A percentile compares a stretch with the other conserved stretches of the same genome.
Conservation (phyloP, 2,329 filamentous ascomycete genomes). For the Colletotrichum falcatum region DNA sequence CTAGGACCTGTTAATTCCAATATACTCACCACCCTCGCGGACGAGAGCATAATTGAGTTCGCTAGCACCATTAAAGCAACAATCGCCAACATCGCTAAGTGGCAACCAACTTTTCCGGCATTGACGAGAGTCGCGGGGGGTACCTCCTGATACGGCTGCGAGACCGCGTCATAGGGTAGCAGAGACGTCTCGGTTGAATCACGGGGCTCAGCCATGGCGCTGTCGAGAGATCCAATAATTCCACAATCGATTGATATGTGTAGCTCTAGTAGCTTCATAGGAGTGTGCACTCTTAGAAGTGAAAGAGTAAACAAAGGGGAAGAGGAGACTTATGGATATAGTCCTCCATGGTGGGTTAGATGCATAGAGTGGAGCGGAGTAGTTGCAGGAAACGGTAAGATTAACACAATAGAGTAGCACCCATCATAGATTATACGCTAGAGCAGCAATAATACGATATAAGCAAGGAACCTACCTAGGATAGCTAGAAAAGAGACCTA, state of each 20-base stretch:
- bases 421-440: neutral
- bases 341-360: neutral
- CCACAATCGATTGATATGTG: neutral
- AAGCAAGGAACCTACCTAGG: neutral
- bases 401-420: neutral
- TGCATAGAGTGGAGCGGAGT: neutral
- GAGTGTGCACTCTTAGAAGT: constrained; percentile 4
- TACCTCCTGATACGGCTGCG: constrained; percentile 15
- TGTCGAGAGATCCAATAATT: neutral
- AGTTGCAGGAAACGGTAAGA: neutral
- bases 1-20: too few relatives aligned
- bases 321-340: neutral
- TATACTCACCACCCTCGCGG: too few relatives aligned
- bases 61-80: too few relatives aligned
- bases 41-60: too few relatives aligned
- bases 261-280: neutral
- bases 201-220: neutral
- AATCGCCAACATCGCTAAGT: too few relatives aligned
- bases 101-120: too few relatives aligned
- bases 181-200: neutral
- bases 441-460: neutral
- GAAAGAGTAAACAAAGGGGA: neutral
- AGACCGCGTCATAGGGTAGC: constrained; percentile 13
- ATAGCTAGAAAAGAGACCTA: neutral
- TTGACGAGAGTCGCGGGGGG: constrained; percentile 16